phyloP scores from a whole-genome alignment of 441 rosid genomes.

The Bruguiera hainesii region DNA sequence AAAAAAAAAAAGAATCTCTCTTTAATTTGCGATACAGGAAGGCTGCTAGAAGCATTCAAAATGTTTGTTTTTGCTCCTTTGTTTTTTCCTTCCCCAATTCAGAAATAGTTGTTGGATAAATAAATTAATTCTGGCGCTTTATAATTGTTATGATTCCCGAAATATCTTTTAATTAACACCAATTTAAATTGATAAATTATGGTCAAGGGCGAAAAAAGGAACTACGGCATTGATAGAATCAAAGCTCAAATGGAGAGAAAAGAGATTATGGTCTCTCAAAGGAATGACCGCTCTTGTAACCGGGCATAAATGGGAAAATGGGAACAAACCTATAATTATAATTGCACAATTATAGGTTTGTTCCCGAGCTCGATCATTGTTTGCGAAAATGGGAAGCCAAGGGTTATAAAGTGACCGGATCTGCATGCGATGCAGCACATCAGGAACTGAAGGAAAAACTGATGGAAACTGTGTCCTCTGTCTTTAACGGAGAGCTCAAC shows the following conservation, averaged over 20 bases:
- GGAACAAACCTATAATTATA: no score
- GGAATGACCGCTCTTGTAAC: constrained; percentile 22
- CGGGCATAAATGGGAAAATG: no score
- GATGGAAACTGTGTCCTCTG: constrained; percentile 9
- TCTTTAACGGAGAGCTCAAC: constrained; percentile 25
- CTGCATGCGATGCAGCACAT: constrained; percentile 17
- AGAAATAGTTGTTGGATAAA: no score
- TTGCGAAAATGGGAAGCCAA: constrained; percentile 19
- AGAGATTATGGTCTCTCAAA: constrained; percentile 12
- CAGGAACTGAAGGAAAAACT: constrained; percentile 12
- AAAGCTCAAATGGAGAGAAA: neutral
- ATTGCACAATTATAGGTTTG: no score
- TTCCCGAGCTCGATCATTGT: constrained; percentile 11
- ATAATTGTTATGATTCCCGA: no score
- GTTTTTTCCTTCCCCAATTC: no score
- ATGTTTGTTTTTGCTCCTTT: no score
- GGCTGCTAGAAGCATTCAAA: no score
- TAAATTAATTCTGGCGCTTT: no score
- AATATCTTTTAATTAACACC: no score
- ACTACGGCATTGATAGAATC: neutral
- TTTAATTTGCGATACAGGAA: no score
- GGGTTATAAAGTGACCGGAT: constrained; percentile 22
- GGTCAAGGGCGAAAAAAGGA: constrained; percentile 1
- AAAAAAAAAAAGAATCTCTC: no score
- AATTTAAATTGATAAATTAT: constrained; percentile 3